Evolutionary conservation across 2,329 filamentous ascomycete genomes (phyloP).

Genomic region (Stromatinia cepivora): DNA sequence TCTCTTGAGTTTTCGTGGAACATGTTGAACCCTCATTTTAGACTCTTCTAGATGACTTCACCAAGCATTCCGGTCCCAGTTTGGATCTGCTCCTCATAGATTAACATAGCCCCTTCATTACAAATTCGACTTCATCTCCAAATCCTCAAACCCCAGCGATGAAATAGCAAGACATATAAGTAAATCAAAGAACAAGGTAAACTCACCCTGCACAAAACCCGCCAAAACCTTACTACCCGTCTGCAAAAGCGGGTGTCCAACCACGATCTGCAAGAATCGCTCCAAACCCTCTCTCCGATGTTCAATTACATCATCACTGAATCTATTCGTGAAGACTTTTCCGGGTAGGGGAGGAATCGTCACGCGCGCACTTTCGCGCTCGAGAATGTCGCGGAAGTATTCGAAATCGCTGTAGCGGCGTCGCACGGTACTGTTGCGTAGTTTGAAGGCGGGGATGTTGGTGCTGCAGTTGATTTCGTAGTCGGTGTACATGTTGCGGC

Average conservation of each 20-base stretch:
- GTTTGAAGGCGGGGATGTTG: slow-evolving; percentile 98
- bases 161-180: background rate
- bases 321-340: slow-evolving; percentile 97
- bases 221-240: slow-evolving; percentile 96
- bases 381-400: slow-evolving; percentile 96
- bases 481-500: slow-evolving; percentile 95
- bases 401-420: slow-evolving; percentile 98
- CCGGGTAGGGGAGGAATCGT: slow-evolving; percentile 94
- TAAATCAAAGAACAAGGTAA: slow-evolving; percentile 14
- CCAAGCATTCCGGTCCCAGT: slow-evolving; percentile 91
- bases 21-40: slow-evolving; percentile 33
- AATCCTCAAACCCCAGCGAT: slow-evolving; percentile 8
- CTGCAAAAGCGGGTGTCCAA: slow-evolving; percentile 92
- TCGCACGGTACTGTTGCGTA: slow-evolving; percentile 83
- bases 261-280: slow-evolving; percentile 95
- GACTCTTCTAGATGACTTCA: slow-evolving; percentile 47
- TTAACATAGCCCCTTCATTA: background rate
- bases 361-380: slow-evolving; percentile 90
- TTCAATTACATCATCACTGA: slow-evolving; percentile 98
- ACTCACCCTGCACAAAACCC: slow-evolving; percentile 90
- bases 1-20: slow-evolving; percentile 49
- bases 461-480: slow-evolving; percentile 98
- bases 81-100: slow-evolving; percentile 59
- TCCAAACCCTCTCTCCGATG: slow-evolving; percentile 87
- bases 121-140: background rate